Percentiles rank a stretch among this genome's conserved stretches.
Conservation (phyloP, 345 rosid genomes). For the Physaria fendleri region DNA sequence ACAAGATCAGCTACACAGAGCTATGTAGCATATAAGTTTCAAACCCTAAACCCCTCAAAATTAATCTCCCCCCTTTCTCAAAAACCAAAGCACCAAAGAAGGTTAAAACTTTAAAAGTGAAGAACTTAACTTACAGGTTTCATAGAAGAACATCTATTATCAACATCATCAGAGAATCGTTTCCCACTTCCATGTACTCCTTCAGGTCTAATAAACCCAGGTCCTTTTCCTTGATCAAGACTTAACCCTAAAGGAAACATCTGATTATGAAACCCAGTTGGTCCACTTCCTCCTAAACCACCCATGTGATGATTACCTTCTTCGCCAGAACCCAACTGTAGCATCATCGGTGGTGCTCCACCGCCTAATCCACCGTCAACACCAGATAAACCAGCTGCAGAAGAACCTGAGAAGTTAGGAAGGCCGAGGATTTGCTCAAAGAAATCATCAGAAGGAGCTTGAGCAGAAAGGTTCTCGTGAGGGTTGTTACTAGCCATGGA, state of each 20-base stretch:
- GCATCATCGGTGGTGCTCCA: constrained; percentile 63
- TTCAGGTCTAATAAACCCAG: constrained; percentile 63
- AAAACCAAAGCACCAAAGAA: constrained; percentile 7
- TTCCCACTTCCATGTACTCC: constrained; percentile 77
- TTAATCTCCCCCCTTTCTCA: background rate
- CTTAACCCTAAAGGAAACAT: constrained; percentile 80
- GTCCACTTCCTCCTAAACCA: constrained; percentile 43
- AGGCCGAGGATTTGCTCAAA: constrained; percentile 83
- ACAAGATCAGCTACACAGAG: background rate
- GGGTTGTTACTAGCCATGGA: constrained; percentile 75
- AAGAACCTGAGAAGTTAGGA: constrained; percentile 50
- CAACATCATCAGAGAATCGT: constrained; percentile 65
- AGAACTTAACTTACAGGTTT: constrained; percentile 55
- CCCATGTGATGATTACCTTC: constrained; percentile 50
- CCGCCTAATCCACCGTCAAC: constrained; percentile 42
- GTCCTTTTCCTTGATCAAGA: constrained; percentile 83
- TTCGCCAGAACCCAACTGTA: constrained; percentile 79
- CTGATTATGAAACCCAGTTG: constrained; percentile 56
- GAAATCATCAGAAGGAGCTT: constrained; percentile 71
- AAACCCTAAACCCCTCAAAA: background rate
- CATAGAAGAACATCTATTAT: constrained; percentile 51
- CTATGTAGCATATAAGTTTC: background rate
- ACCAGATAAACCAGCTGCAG: constrained; percentile 49
- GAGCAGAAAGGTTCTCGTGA: constrained; percentile 35
- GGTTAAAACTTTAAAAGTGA: background rate